These are phyloP conservation scores for Cardiospermum halicacabum DNA, from an alignment of 345 rosid species.

Conservation along the genomic window DNA sequence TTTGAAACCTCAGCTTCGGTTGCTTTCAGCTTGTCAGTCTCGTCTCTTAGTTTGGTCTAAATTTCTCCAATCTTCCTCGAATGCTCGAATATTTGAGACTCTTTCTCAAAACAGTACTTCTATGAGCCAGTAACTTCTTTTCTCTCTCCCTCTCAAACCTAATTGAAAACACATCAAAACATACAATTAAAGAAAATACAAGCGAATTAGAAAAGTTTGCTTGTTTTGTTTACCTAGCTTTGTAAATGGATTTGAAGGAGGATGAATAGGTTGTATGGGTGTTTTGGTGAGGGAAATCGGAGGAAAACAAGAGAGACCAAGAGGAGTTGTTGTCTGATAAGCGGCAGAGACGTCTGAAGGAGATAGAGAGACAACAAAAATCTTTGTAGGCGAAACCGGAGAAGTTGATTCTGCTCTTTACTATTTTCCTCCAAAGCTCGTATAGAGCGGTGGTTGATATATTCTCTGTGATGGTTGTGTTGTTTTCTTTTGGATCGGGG, in stretches of 20 bases:
- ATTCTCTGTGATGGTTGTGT: neutral
- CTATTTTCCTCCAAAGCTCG: slow-evolving; percentile 72
- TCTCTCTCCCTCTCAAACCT: slow-evolving; percentile 76
- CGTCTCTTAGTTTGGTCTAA: slow-evolving; percentile 38
- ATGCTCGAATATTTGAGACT: slow-evolving; percentile 60
- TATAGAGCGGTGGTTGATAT: slow-evolving; percentile 45
- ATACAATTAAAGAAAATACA: neutral
- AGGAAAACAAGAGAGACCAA: slow-evolving; percentile 54
- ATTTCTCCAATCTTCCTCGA: slow-evolving; percentile 46
- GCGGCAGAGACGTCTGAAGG: slow-evolving; percentile 62
- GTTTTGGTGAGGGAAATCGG: slow-evolving; percentile 34
- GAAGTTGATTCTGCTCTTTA: slow-evolving; percentile 44
- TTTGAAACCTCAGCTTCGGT: slow-evolving; percentile 39
- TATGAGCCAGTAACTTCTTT: slow-evolving; percentile 47
- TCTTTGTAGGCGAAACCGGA: slow-evolving; percentile 50
- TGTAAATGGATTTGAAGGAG: slow-evolving; percentile 41
- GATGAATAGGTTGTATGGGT: slow-evolving; percentile 23
- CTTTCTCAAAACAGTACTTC: slow-evolving; percentile 60
- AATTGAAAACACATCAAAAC: neutral
- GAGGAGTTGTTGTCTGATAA: slow-evolving; percentile 60
- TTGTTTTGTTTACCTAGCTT: slow-evolving; percentile 31
- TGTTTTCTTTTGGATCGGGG: neutral
- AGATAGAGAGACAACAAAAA: slow-evolving; percentile 77
- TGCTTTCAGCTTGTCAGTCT: slow-evolving; percentile 42
- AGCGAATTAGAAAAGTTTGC: neutral